Conservation (phyloP, 2,329 filamentous ascomycete species). For the Scopulariopsis brevicaulis region DNA sequence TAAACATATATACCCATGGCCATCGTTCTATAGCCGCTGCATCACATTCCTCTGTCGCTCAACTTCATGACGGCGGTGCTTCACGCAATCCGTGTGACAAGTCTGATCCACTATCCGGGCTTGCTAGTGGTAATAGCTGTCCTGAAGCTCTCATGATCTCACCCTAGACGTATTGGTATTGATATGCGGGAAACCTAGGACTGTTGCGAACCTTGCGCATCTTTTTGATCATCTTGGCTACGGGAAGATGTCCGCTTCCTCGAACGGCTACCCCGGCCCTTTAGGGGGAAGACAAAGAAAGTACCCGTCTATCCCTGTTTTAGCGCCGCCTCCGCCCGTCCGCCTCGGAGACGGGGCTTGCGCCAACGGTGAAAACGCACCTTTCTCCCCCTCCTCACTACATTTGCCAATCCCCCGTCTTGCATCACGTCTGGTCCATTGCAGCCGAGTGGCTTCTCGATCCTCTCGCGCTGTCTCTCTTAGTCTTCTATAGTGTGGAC, state of each 20-base stretch:
- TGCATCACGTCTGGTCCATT: not conserved
- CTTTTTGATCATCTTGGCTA: not conserved
- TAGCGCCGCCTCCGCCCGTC: slow-evolving; percentile 9
- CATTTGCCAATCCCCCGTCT: not conserved
- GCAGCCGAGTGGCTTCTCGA: not conserved
- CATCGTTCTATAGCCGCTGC: too few relatives aligned
- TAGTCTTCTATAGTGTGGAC: slow-evolving; percentile 7
- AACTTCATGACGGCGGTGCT: too few relatives aligned
- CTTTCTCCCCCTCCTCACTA: slow-evolving; percentile 14
- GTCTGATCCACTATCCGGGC: too few relatives aligned
- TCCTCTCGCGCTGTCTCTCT: not conserved
- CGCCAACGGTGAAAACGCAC: slow-evolving; percentile 25
- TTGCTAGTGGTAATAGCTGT: too few relatives aligned
- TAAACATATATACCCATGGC: too few relatives aligned
- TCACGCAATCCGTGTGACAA: too few relatives aligned
- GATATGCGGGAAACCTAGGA: not conserved
- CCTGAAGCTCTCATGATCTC: too few relatives aligned
- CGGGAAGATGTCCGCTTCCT: not conserved
- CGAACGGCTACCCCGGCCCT: not conserved
- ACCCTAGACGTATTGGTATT: too few relatives aligned
- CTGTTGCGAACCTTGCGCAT: not conserved
- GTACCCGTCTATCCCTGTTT: not conserved
- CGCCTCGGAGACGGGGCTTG: slow-evolving; percentile 18
- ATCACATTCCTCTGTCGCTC: too few relatives aligned
- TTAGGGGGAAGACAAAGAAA: not conserved